Base-by-base conservation (phyloP, 495 filamentous ascomycete genomes). In the Annulohypoxylon maeteangense region DNA sequence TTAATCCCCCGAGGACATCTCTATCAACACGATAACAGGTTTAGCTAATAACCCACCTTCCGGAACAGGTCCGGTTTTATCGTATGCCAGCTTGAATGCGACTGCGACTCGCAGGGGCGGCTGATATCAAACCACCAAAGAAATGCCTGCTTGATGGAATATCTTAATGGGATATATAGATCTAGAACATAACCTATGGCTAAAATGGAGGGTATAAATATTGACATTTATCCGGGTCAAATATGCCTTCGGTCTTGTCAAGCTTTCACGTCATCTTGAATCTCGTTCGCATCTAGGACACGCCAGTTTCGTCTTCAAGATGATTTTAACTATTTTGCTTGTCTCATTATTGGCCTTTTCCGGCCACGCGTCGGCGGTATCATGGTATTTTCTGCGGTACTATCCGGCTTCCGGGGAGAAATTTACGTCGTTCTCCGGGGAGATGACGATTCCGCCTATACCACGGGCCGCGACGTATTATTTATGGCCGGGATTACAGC, bases 401-500 rank as follows among this genome's bases (percentile, higher is more conserved):
- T 74, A 71, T 47, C 70, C 76, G 57, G 72, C 78, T 4, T 74
- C 76, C 20, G 77, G 76, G 3, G 67, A 76, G 65, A 67, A 74
- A 23, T 79, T 79, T 71, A 80, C 75, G 8, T 77, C 78, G 29
- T 71, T 81, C 71, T 79, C 78, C 31, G 80, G 80, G n/a, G 64
- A 74, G 25, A 78, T 82, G 75, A 73, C 71, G 5, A 75, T 81
- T 25, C 82, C 80, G 6, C 65, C 71, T 4, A 77, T 82, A 23
- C 81, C 70, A 3, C 65, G 71, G 45, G 79, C 77, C 20, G 82
- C 67, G 7, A 65, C 67, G 18, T 83, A 82, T 38, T 84, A 82
- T 42, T 78, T 83, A 22, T 81, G 79, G 81, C 81, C 81, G 2
- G 81, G 82, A 2, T 76, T 83, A 7, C 77, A 83, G 54, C 78